These are phyloP conservation scores for Lipomyces sp. DNA, from an alignment of 805 yeast genomes.

Conservation along the genomic window DNA sequence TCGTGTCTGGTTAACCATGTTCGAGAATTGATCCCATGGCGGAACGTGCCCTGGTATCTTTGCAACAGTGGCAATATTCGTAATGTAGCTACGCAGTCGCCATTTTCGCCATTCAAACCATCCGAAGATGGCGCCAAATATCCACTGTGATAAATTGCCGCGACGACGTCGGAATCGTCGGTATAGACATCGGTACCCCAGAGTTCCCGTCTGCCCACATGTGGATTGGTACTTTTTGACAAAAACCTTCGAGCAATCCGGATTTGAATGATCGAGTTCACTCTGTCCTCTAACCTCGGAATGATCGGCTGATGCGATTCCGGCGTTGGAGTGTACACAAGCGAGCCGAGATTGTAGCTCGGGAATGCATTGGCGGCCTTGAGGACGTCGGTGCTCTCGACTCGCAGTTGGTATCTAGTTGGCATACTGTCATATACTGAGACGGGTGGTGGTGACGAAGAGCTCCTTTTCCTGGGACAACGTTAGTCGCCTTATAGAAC, in stretches of 20 bases:
- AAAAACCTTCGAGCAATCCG: conserved; percentile 57
- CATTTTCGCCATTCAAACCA: conserved; percentile 43
- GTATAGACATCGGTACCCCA: conserved; percentile 97
- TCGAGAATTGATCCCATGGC: conserved; percentile 75
- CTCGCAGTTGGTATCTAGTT: conserved; percentile 35
- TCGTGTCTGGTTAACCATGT: conserved; percentile 75
- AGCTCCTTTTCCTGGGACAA: background rate
- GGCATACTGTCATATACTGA: conserved; percentile 11
- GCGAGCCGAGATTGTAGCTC: conserved; percentile 56
- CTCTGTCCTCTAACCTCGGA: conserved; percentile 41
- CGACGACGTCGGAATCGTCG: conserved; percentile 86
- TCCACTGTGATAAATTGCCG: conserved; percentile 78
- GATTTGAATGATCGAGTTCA: conserved; percentile 55
- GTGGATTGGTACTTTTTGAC: conserved; percentile 46
- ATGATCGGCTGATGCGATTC: conserved; percentile 18
- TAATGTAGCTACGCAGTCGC: conserved; percentile 63
- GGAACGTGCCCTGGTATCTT: conserved; percentile 65
- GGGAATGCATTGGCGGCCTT: conserved; percentile 51
- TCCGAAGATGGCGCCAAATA: conserved; percentile 53
- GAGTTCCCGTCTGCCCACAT: conserved; percentile 57
- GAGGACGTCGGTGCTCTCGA: conserved; percentile 51
- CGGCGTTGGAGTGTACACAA: conserved; percentile 54
- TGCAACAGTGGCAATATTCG: conserved; percentile 70
- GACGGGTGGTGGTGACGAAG: conserved; percentile 18
- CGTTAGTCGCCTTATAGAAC: background rate